These are phyloP conservation scores for Cladosporium phlei DNA, from an alignment of 2,329 filamentous ascomycete genomes.

Conservation along the genomic window DNA sequence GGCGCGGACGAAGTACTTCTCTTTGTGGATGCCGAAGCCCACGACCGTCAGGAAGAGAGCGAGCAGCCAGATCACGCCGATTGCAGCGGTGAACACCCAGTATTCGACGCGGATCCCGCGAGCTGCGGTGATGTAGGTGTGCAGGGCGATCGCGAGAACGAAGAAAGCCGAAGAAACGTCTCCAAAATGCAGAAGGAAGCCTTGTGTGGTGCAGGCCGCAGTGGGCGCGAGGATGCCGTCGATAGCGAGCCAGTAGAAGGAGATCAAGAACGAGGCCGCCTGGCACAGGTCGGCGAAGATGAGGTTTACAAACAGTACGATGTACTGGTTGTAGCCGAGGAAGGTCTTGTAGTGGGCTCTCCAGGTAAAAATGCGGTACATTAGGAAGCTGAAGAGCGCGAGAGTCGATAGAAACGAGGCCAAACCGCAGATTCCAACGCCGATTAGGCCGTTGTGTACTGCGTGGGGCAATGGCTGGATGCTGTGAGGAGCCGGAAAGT, in stretches of 20 bases:
- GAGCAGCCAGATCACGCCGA: constrained; percentile 54
- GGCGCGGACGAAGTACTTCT: constrained; percentile 57
- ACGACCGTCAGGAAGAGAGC: constrained; percentile 54
- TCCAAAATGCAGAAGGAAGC: constrained; percentile 64
- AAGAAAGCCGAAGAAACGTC: constrained; percentile 64
- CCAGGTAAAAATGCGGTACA: constrained; percentile 28
- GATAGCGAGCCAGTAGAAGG: constrained; percentile 53
- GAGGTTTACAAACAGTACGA: constrained; percentile 65
- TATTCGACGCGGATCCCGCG: constrained; percentile 50
- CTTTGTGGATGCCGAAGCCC: constrained; percentile 41
- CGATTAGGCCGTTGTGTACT: constrained; percentile 27
- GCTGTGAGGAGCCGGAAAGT: constrained; percentile 31
- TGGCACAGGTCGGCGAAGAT: constrained; percentile 65
- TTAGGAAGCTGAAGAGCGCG: constrained; percentile 28
- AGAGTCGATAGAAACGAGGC: constrained; percentile 28
- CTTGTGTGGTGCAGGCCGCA: constrained; percentile 58
- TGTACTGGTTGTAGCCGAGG: constrained; percentile 56
- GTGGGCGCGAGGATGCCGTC: constrained; percentile 53
- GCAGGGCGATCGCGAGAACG: constrained; percentile 60
- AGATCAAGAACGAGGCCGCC: constrained; percentile 59
- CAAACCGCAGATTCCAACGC: constrained; percentile 26
- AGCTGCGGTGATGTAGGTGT: constrained; percentile 62
- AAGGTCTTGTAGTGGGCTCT: constrained; percentile 28
- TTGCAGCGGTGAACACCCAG: constrained; percentile 45
- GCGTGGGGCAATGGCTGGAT: constrained; percentile 17